These are phyloP conservation scores for Cladorrhinum sp. DNA, from an alignment of 2,329 filamentous ascomycete genomes.

Conservation along the genomic window DNA sequence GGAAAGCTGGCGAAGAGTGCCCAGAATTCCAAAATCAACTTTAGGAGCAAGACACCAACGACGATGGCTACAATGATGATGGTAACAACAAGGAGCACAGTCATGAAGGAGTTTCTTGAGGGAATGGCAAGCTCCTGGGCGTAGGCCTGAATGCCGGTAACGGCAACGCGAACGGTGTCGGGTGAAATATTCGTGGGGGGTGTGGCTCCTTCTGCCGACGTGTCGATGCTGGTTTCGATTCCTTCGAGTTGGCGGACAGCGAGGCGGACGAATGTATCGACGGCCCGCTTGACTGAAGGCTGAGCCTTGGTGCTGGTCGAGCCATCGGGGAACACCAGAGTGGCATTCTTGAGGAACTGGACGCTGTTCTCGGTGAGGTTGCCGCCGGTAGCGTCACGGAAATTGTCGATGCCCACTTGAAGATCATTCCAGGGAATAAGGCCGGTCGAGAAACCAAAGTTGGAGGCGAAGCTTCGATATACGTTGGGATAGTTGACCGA, in stretches of 20 bases:
- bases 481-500: constrained; percentile 83
- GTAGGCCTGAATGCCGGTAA: constrained; percentile 76
- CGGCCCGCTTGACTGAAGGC: constrained; percentile 45
- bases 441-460: constrained; percentile 89
- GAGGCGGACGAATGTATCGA: constrained; percentile 48
- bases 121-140: constrained; percentile 83
- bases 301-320: constrained; percentile 41
- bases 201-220: constrained; percentile 28
- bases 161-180: constrained; percentile 45
- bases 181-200: constrained; percentile 26
- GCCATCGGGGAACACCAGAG: constrained; percentile 66
- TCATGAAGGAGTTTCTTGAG: constrained; percentile 93
- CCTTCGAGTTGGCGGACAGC: constrained; percentile 52
- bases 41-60: constrained; percentile 82
- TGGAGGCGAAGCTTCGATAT: constrained; percentile 85
- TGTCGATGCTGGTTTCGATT: constrained; percentile 45
- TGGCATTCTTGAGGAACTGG: constrained; percentile 69
- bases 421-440: constrained; percentile 78
- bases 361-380: constrained; percentile 81
- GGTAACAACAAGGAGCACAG: constrained; percentile 80
- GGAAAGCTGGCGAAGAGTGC: constrained; percentile 87
- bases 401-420: constrained; percentile 78
- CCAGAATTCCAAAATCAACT: constrained; percentile 88
- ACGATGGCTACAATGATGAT: constrained; percentile 81
- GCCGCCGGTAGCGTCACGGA: constrained; percentile 77